Evolutionary conservation across 2,329 filamentous ascomycete genomes (phyloP).

Genomic region (Metarhizium album): DNA sequence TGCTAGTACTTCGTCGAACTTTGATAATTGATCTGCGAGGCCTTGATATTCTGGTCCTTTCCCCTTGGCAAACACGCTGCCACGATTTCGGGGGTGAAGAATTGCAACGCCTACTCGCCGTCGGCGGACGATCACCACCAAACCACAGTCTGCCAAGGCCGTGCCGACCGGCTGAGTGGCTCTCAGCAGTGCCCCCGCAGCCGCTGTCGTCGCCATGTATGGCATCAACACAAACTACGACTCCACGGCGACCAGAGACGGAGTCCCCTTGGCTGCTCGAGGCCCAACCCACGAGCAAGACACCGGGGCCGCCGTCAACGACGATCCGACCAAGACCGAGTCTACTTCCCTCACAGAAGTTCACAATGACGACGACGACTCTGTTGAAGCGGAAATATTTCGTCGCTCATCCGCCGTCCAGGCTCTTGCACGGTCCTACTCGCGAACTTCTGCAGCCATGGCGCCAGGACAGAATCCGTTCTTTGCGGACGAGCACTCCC

Average conservation of each 20-base stretch:
- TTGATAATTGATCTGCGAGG: neutral
- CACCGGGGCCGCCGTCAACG: constrained; percentile 13
- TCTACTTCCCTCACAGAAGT: constrained; percentile 27
- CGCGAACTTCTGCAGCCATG: constrained; percentile 31
- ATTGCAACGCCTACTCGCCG: neutral
- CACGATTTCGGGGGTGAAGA: neutral
- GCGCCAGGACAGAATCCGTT: constrained; percentile 35
- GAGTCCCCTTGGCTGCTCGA: constrained; percentile 23
- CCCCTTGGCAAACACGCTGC: neutral
- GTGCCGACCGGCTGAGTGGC: neutral
- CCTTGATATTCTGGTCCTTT: neutral
- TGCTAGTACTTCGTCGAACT: neutral
- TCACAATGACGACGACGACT: constrained; percentile 13
- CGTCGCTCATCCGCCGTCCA: constrained; percentile 43
- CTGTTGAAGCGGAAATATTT: constrained; percentile 30
- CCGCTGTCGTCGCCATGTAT: constrained; percentile 9
- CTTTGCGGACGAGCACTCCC: constrained; percentile 34
- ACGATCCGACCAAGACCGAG: constrained; percentile 22
- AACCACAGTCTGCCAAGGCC: neutral
- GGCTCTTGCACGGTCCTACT: constrained; percentile 44
- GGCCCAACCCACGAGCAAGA: constrained; percentile 16
- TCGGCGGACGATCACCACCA: too few relatives aligned
- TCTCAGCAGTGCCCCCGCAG: neutral
- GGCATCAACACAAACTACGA: constrained; percentile 34
- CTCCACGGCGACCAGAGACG: constrained; percentile 32